phyloP scores from a whole-genome alignment of 768 basidiomycete species.

The Clathrus columnatus region DNA sequence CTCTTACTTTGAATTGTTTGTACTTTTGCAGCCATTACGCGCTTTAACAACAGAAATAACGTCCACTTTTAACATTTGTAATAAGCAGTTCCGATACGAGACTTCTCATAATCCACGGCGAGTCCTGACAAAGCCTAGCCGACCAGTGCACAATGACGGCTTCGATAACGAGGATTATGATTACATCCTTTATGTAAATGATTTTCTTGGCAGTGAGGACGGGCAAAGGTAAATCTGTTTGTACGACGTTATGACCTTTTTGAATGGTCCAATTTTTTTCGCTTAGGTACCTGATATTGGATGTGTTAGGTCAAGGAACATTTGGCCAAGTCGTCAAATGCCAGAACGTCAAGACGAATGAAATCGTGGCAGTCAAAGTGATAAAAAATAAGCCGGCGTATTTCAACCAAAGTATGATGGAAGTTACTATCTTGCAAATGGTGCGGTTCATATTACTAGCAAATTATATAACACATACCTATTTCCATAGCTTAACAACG shows the following conservation, averaged over 20 bases:
- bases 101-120: slow-evolving; percentile 89
- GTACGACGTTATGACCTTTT: slow-evolving; percentile 7
- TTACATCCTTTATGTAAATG: slow-evolving; percentile 98
- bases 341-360: slow-evolving; percentile 98
- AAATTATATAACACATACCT: neutral
- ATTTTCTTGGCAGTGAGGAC: slow-evolving; percentile 90
- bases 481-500: slow-evolving; percentile 72
- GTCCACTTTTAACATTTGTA: slow-evolving; percentile 91
- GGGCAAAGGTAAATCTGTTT: slow-evolving; percentile 74
- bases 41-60: slow-evolving; percentile 79
- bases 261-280: slow-evolving; percentile 11
- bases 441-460: slow-evolving; percentile 32
- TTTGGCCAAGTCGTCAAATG: slow-evolving; percentile 99
- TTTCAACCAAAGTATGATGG: slow-evolving; percentile 99
- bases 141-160: slow-evolving; percentile 91
- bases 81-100: slow-evolving; percentile 92
- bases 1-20: slow-evolving; percentile 10
- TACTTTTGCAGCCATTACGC: slow-evolving; percentile 39
- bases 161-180: slow-evolving; percentile 99
- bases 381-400: slow-evolving; percentile 99
- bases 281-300: slow-evolving; percentile 86
- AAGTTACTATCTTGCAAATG: slow-evolving; percentile 94
- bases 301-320: slow-evolving; percentile 96
- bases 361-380: slow-evolving; percentile 97
- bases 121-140: slow-evolving; percentile 96